These are phyloP conservation scores for Lagenidium sp. DNA, from an alignment of 352 stramenopile genomes.

Conservation along the genomic window DNA sequence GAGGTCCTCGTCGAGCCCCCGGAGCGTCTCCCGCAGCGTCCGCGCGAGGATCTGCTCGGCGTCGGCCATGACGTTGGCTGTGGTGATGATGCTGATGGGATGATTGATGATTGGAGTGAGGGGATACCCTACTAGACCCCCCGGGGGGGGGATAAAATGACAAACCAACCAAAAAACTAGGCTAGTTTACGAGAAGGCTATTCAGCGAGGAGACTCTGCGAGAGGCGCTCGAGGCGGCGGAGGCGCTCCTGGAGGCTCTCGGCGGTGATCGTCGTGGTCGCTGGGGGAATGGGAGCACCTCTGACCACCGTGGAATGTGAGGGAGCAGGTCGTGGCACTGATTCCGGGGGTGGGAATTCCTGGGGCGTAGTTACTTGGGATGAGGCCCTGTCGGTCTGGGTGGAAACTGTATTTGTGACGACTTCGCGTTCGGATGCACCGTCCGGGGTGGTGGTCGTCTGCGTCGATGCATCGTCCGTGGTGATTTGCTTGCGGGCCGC, in stretches of 20 bases:
- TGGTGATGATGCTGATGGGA: not conserved
- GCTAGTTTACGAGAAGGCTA: not conserved
- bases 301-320: too few species aligned
- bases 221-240: slow-evolving; percentile 45
- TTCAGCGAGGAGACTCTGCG: slow-evolving; percentile 45
- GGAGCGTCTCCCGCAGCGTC: slow-evolving; percentile 38
- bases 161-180: too few species aligned
- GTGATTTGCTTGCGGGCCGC: too few species aligned
- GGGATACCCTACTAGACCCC: not conserved
- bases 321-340: too few species aligned
- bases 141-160: not conserved
- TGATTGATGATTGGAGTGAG: not conserved
- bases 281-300: not conserved
- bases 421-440: too few species aligned
- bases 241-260: slow-evolving; percentile 14
- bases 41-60: slow-evolving; percentile 44
- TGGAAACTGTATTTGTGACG: too few species aligned
- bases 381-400: too few species aligned
- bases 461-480: too few species aligned
- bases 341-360: too few species aligned
- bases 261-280: not conserved
- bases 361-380: too few species aligned
- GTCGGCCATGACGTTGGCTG: slow-evolving; percentile 10
- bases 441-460: too few species aligned
- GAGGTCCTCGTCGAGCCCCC: slow-evolving; percentile 53